Conservation (phyloP, 768 basidiomycete genomes). For the Rhodotorula diobovata region DNA sequence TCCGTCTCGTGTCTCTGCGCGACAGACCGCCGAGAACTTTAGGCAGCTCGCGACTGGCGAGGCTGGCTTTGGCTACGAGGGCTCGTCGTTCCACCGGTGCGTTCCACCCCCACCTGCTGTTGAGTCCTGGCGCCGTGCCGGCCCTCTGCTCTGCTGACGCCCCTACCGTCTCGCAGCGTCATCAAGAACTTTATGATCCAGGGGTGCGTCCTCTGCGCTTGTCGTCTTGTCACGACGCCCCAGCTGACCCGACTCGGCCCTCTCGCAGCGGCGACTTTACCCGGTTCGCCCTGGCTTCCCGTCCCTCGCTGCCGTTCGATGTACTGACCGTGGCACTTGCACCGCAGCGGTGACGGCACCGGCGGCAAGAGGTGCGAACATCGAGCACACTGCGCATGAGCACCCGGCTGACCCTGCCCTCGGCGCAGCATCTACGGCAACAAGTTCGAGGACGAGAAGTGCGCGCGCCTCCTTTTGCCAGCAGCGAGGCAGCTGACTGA, state of each 20-base stretch:
- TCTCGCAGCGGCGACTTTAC: conserved; percentile 75
- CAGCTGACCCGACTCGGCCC: not conserved
- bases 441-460: conserved; percentile 86
- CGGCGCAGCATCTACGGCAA: conserved; percentile 58
- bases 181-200: conserved; percentile 62
- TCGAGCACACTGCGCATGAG: not conserved
- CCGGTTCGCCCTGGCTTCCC: conserved; percentile 66
- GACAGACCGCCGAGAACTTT: conserved; percentile 31
- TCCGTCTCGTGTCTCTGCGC: not conserved
- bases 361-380: conserved; percentile 61
- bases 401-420: conserved; percentile 53
- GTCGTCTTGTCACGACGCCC: fast-evolving
- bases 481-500: conserved; percentile 38
- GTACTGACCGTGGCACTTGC: too few relatives aligned
- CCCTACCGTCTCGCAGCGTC: not conserved
- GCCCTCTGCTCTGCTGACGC: not conserved
- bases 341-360: conserved; percentile 61
- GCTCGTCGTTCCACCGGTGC: conserved; percentile 75
- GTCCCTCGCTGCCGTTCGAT: too few relatives aligned
- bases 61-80: conserved; percentile 85
- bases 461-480: not conserved
- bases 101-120: not conserved
- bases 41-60: conserved; percentile 76
- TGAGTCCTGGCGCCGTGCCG: not conserved
- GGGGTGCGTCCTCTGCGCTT: conserved; percentile 50